A percentile compares a stretch with the other conserved stretches of the same genome.
Conservation (phyloP, 2,329 filamentous ascomycete species). For the Sporothrix schenckii region DNA sequence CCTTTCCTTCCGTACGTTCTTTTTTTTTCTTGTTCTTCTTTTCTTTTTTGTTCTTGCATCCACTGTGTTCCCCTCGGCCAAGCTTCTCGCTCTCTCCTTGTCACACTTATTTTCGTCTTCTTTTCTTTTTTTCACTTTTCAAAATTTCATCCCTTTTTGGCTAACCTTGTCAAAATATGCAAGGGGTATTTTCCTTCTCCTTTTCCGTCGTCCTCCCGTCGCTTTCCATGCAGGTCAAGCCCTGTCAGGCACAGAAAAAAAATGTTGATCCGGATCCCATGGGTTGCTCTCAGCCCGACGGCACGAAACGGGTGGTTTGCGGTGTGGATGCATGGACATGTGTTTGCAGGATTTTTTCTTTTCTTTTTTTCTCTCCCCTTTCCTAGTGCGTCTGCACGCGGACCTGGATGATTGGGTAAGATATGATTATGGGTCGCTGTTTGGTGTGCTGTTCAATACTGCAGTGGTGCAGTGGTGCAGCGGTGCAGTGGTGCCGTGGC, state of each 20-base stretch:
- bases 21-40: not conserved
- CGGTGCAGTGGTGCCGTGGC: constrained; percentile 3
- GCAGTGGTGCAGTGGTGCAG: not conserved
- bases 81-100: constrained; percentile 10
- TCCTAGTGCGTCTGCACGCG: not conserved
- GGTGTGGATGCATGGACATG: constrained; percentile 17
- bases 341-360: not conserved
- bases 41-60: not conserved
- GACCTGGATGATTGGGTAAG: constrained; percentile 5
- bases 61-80: constrained; percentile 10
- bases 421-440: not conserved
- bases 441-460: constrained; percentile 13
- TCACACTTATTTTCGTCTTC: not conserved
- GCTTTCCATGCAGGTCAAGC: constrained; percentile 12
- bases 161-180: not conserved
- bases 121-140: not conserved
- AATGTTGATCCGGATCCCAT: not conserved
- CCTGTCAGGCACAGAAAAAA: constrained; percentile 11
- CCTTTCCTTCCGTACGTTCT: not conserved
- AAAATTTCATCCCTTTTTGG: not conserved
- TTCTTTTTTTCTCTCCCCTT: too few species aligned
- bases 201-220: not conserved
- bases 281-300: not conserved
- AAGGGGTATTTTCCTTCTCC: not conserved
- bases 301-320: constrained; percentile 11